A percentile compares a stretch with the other conserved stretches of the same genome.
These are phyloP conservation scores for Suillus discolor DNA, from an alignment of 768 basidiomycete species.

Conservation along the genomic window DNA sequence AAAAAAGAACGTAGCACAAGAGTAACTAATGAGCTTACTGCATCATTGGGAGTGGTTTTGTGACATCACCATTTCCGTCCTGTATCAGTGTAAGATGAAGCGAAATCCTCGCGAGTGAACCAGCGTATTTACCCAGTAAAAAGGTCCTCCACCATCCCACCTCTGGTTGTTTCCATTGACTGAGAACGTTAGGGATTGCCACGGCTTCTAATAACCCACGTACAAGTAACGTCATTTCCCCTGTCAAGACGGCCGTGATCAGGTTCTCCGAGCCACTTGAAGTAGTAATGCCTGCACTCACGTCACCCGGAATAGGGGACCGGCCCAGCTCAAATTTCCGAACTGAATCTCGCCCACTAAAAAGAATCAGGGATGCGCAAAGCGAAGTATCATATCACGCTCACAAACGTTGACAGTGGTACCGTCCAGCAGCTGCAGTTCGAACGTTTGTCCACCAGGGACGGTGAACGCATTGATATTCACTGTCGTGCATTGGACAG, in stretches of 20 bases:
- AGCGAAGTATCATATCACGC: slow-evolving; percentile 18
- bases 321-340: slow-evolving; percentile 52
- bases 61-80: too few relatives aligned
- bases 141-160: slow-evolving; percentile 46
- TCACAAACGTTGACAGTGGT: slow-evolving; percentile 62
- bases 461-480: slow-evolving; percentile 60
- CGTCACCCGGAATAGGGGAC: slow-evolving; percentile 57
- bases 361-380: not conserved
- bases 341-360: slow-evolving; percentile 63
- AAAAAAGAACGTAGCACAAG: not conserved
- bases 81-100: slow-evolving; percentile 12
- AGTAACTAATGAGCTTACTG: slow-evolving; percentile 23
- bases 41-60: slow-evolving; percentile 44
- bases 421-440: slow-evolving; percentile 45
- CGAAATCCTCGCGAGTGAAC: not conserved
- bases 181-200: slow-evolving; percentile 7
- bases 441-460: slow-evolving; percentile 53
- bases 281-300: slow-evolving; percentile 22
- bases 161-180: slow-evolving; percentile 44
- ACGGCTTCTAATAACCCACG: slow-evolving; percentile 14
- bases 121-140: slow-evolving; percentile 40
- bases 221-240: slow-evolving; percentile 52
- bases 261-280: not conserved
- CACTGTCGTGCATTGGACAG: slow-evolving; percentile 58
- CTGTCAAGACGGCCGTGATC: slow-evolving; percentile 27